Base-by-base conservation (phyloP, 257 asterid species). In the Thymus mandschuricus region DNA sequence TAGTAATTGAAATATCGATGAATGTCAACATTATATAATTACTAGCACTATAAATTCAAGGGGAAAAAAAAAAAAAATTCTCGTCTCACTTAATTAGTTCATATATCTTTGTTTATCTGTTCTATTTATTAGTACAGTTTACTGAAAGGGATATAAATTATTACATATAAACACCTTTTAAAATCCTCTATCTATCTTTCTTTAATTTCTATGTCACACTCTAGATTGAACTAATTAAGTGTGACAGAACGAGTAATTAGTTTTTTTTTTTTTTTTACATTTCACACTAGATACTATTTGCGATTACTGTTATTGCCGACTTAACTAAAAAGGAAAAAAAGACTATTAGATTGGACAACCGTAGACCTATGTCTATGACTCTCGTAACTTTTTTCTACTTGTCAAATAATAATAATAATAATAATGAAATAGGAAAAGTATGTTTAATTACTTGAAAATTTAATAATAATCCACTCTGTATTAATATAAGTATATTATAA, bases 351-450 rank as follows among this genome's bases (percentile, higher is more conserved):
- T 33, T 61, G 61, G 48, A 76, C 62, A 63, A 33, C 27, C 28
- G 50, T 8, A 33, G 50, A 30, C 60, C 38, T 59, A 67, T 67
- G 74, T 59, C 73, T 50, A 67, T 40, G 21, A 75, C 64, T 60
- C 38, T 4, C 0, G 4, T 35, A 68, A 48, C 51, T 51, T 75
- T 44, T 68, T 68, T 60, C 71, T 51, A 69, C 38, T 8, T 28
- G 63, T 8, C 72, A 69, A 59, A 13, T 21, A 21, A 21, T 21
- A 21, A 21, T 21, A 21, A 21, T 21, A 21, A 21, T 21, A 21
- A 21, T 21, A 21, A 21, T 21, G 21, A 21, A 21, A 21, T 21
- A 21, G 21, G 29, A 5, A 21, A 29, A n/a, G 3, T 3, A 13
- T 30, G n/a, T 46, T 46, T 30, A 10, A 3, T 27, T 15, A 27